Percentiles rank a stretch among this genome's conserved stretches.
These are phyloP conservation scores for Glycine latifolia DNA, from an alignment of 306 rosid genomes.

Conservation along the genomic window DNA sequence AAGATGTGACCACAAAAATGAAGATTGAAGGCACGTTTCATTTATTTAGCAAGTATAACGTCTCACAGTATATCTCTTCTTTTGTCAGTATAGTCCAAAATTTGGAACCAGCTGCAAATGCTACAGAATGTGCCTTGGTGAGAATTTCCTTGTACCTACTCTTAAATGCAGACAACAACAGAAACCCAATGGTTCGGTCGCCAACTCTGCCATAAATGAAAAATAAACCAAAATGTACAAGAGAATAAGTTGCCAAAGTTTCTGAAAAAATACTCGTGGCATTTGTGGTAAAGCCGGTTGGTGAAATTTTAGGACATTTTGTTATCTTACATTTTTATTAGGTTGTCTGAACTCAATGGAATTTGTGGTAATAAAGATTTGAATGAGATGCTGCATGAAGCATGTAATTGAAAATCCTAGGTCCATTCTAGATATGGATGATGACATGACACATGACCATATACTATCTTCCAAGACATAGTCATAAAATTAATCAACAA, in stretches of 20 bases:
- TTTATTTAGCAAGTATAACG: constrained; percentile 24
- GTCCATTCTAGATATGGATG: constrained; percentile 29
- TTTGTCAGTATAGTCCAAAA: constrained; percentile 68
- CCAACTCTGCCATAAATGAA: constrained; percentile 69
- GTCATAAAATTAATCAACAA: constrained; percentile 14
- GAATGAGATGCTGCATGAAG: constrained; percentile 13
- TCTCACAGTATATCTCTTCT: constrained; percentile 86
- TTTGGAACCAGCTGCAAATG: constrained; percentile 75
- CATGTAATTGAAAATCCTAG: constrained; percentile 17
- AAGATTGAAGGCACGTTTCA: constrained; percentile 35
- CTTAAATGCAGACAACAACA: constrained; percentile 88
- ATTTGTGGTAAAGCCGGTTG: constrained; percentile 5
- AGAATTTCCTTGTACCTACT: constrained; percentile 88
- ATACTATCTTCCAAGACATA: constrained; percentile 29
- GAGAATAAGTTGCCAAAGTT: constrained; percentile 11
- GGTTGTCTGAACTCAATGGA: constrained; percentile 11
- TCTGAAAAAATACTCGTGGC: background rate
- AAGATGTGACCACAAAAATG: constrained; percentile 6
- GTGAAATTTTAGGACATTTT: background rate
- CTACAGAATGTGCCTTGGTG: constrained; percentile 88
- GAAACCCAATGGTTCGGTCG: constrained; percentile 79
- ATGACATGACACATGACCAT: constrained; percentile 6
- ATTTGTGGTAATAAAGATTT: constrained; percentile 6
- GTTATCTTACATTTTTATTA: constrained; percentile 1
- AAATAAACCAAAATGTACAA: constrained; percentile 10